Evolutionary conservation across 768 basidiomycete genomes (phyloP), one percentile per base, ranked within the genome.

Genomic region (Trametes gibbosa): DNA sequence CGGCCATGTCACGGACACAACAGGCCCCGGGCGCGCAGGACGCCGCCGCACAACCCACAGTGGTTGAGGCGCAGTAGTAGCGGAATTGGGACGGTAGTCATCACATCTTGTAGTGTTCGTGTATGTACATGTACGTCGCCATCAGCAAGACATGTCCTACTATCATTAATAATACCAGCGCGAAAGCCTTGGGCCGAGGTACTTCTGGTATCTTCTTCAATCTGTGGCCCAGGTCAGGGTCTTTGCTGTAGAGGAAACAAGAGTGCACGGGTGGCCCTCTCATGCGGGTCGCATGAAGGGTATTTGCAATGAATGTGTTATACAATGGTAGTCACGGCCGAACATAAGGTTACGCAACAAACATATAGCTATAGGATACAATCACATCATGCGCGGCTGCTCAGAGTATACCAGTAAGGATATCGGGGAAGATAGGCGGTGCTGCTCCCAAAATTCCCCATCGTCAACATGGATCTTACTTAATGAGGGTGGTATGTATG

Each of bases 1-100:
- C 89, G 16, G 92, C 94, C 12, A 85, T 88, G 77, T 67, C 75
- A 52, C 74, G 78, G 49, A 66, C 71, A 13, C 65, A 60, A 8
- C 63, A 66, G 49, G 63, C 67, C 23, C 50, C 24, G 23, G 48
- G 53, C 13, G 39, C 59, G 14, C 60, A 55, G 29, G 55, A 59
- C 10, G 60, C 61, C 13, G 29, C 29, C 5, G 53, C 50, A 2
- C 68, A 62, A 39, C 57, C 67, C 0, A 48, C 56, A 0, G 59
- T 56, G 16, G 70, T 69, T 35, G 67, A 70, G 50, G 67, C 64
- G 34, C 63, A 59, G 56, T 63, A 60, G 39, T 21, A 27, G 40
- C 17, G 10, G 2, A 17, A 25, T 35, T 43, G 29, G 14, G 7
- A 12, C 37, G 4, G 10, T 39, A 14, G 13, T 21, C 4, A 9